These are phyloP conservation scores for Scheffersomyces lignosus DNA, from an alignment of 805 yeast species.

Conservation along the genomic window DNA sequence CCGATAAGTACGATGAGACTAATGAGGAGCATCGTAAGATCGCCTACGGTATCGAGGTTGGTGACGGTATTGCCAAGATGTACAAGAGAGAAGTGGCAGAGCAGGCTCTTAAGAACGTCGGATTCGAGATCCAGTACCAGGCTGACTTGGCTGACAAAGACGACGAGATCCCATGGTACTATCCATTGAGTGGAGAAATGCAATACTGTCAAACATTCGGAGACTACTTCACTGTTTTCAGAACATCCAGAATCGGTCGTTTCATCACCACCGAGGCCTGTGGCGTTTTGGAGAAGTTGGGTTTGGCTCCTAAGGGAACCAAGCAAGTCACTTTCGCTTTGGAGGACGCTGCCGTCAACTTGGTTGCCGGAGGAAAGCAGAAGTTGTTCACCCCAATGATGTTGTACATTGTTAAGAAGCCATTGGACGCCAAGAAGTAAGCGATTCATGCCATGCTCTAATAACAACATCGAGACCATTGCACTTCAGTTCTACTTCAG, in stretches of 20 bases:
- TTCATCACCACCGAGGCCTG: constrained; percentile 77
- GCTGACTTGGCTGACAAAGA: constrained; percentile 79
- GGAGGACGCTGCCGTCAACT: constrained; percentile 95
- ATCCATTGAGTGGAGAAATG: constrained; percentile 94
- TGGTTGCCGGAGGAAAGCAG: constrained; percentile 89
- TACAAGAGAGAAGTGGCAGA: constrained; percentile 81
- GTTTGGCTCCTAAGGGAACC: constrained; percentile 89
- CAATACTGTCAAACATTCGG: constrained; percentile 75
- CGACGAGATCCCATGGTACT: constrained; percentile 95
- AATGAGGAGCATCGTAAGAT: constrained; percentile 90
- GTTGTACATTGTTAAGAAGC: constrained; percentile 88
- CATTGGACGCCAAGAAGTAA: constrained; percentile 32
- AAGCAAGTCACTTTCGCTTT: constrained; percentile 86
- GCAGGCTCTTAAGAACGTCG: constrained; percentile 80
- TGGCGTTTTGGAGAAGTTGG: constrained; percentile 77
- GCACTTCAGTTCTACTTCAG: too few species aligned
- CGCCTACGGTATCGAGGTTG: constrained; percentile 95
- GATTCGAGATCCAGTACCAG: constrained; percentile 76
- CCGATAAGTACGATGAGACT: constrained; percentile 83
- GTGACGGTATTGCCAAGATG: constrained; percentile 99
- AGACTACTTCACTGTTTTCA: constrained; percentile 80
- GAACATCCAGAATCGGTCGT: constrained; percentile 89
- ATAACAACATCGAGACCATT: too few species aligned
- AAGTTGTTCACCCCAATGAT: constrained; percentile 97
- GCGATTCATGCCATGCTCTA: too few species aligned